These are phyloP conservation scores for Ophiostoma piceae DNA, from an alignment of 2,329 filamentous ascomycete species.

Conservation along the genomic window DNA sequence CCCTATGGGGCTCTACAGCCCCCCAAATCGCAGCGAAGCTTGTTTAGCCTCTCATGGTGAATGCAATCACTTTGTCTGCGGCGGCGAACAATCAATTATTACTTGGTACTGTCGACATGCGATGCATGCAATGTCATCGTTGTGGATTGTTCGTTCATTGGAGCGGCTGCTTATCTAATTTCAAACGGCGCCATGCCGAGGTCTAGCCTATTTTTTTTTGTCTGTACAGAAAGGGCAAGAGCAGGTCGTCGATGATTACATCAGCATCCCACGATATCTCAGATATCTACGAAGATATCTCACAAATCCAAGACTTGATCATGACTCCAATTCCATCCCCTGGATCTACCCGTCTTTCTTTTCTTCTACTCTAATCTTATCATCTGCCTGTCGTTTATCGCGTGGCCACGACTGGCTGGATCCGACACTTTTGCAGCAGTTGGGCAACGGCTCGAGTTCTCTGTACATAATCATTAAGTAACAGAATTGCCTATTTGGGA, in stretches of 20 bases:
- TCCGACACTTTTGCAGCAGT: background rate
- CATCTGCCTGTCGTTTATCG: constrained; percentile 26
- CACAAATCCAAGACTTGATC: background rate
- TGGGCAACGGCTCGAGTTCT: constrained; percentile 26
- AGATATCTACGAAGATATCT: no score
- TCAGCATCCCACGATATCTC: background rate
- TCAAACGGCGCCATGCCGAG: background rate
- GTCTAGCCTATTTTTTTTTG: background rate
- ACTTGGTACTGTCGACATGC: background rate
- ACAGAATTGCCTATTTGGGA: constrained; percentile 25
- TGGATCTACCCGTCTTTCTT: constrained; percentile 8
- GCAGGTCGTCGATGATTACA: background rate
- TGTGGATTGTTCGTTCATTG: background rate
- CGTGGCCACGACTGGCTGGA: constrained; percentile 24
- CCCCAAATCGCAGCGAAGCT: background rate
- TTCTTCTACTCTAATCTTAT: constrained; percentile 2
- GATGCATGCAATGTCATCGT: background rate
- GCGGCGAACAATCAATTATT: no score
- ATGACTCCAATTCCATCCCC: constrained; percentile 8
- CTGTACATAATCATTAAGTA: constrained; percentile 29
- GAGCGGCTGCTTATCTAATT: background rate
- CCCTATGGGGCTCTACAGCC: background rate
- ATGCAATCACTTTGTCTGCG: no score
- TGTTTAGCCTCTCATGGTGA: background rate
- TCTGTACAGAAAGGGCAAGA: background rate